Conservation (phyloP, 2,329 filamentous ascomycete genomes). For the Xylaria sp. region DNA sequence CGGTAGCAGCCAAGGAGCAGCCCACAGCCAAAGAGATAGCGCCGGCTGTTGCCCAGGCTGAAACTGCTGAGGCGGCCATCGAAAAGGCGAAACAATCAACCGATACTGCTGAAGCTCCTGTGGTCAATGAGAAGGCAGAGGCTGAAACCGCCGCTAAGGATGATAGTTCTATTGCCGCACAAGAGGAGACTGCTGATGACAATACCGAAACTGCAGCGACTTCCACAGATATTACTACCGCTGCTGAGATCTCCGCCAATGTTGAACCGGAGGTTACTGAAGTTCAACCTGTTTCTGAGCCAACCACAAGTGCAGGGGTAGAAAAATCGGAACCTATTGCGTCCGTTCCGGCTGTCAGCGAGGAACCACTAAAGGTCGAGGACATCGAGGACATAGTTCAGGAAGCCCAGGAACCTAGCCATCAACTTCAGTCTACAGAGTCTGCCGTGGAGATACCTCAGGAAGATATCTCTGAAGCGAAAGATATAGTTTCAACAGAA, state of each 20-base stretch:
- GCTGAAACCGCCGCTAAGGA: constrained; percentile 26
- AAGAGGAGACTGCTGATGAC: constrained; percentile 26
- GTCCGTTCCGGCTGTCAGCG: constrained; percentile 30
- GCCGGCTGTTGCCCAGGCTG: constrained; percentile 38
- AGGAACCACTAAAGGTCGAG: constrained; percentile 42
- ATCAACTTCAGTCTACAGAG: constrained; percentile 17
- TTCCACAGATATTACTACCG: constrained; percentile 30
- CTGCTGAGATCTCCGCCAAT: constrained; percentile 19
- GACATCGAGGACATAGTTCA: constrained; percentile 44
- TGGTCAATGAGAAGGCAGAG: constrained; percentile 33
- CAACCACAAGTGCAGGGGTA: not conserved
- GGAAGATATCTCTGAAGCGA: constrained; percentile 12
- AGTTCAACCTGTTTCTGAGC: constrained; percentile 7
- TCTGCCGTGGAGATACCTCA: constrained; percentile 18
- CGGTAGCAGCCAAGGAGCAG: constrained; percentile 33
- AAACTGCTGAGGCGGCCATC: constrained; percentile 39
- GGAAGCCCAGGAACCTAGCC: constrained; percentile 13
- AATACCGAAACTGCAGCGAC: constrained; percentile 38
- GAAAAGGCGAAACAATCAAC: constrained; percentile 37
- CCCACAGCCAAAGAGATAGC: constrained; percentile 43
- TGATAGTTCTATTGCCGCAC: constrained; percentile 10
- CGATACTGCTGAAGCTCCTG: constrained; percentile 34
- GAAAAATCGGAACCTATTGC: constrained; percentile 7
- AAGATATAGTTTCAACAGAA: not conserved
- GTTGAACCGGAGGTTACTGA: constrained; percentile 35